Conservation (phyloP, 345 rosid genomes). For the Citrus inodora region DNA sequence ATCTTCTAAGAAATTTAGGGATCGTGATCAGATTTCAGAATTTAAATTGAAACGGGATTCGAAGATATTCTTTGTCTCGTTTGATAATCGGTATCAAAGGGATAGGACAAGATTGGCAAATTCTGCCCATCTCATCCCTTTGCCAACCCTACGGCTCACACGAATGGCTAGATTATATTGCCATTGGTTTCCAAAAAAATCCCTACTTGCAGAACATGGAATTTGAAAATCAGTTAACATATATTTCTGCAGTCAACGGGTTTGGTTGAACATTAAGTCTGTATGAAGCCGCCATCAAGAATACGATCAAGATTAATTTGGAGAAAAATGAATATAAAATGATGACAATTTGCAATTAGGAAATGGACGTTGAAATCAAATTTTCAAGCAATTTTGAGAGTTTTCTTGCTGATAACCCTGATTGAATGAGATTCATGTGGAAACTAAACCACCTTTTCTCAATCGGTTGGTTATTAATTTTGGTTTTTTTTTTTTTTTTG, state of each 20-base stretch:
- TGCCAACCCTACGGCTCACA: no score
- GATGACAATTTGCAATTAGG: neutral
- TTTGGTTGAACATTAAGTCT: neutral
- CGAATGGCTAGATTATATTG: no score
- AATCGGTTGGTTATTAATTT: neutral
- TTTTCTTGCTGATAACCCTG: neutral
- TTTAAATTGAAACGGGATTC: no score
- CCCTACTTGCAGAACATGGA: neutral
- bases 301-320: neutral
- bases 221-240: neutral
- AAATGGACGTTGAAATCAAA: neutral
- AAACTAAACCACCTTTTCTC: neutral
- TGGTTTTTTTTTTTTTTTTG: no score
- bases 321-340: neutral
- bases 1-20: no score
- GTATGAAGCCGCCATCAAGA: neutral
- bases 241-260: neutral
- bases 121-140: no score
- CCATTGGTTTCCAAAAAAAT: no score
- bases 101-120: no score
- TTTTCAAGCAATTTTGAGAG: neutral
- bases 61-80: no score
- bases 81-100: no score
- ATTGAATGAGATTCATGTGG: neutral
- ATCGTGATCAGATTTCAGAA: no score